phyloP scores from a whole-genome alignment of 1,284 basidiomycete genomes.

The Pseudomicrostroma phylloplanum region DNA sequence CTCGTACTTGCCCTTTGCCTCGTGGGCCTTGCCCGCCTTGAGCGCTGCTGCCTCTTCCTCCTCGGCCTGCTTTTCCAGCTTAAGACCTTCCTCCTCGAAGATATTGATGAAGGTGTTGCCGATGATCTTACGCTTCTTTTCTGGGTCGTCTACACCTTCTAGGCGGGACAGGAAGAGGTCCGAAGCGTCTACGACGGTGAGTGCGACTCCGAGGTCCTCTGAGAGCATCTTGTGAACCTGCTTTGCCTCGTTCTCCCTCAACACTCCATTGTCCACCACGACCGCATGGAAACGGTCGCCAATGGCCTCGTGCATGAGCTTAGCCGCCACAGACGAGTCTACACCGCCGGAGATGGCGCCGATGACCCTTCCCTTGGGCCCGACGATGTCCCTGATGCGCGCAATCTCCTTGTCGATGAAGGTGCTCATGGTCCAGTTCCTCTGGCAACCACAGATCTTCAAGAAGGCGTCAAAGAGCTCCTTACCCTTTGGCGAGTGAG shows the following conservation, averaged over 20 bases:
- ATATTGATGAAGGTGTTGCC: constrained; percentile 99
- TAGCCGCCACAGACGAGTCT: constrained; percentile 94
- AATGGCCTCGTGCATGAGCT: constrained; percentile 99
- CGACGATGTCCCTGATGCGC: constrained; percentile 90
- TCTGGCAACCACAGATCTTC: constrained; percentile 69
- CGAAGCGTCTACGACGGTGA: constrained; percentile 92
- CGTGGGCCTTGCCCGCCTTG: constrained; percentile 37
- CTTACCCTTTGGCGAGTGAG: constrained; percentile 83
- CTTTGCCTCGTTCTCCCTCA: constrained; percentile 80
- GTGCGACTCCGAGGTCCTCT: constrained; percentile 87
- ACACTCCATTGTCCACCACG: constrained; percentile 98
- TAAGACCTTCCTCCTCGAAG: constrained; percentile 85
- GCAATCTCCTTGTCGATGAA: constrained; percentile 97
- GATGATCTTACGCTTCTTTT: constrained; percentile 95
- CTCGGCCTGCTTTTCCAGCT: constrained; percentile 79
- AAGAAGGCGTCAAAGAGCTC: constrained; percentile 83
- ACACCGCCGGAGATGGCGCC: constrained; percentile 97
- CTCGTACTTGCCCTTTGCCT: constrained; percentile 70
- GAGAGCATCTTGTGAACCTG: constrained; percentile 96
- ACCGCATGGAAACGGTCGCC: constrained; percentile 95
- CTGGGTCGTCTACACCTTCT: constrained; percentile 86
- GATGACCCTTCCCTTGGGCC: constrained; percentile 88
- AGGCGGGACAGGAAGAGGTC: constrained; percentile 86
- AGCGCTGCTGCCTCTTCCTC: constrained; percentile 64
- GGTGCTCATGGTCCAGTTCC: constrained; percentile 96